Percentiles rank a stretch among this genome's conserved stretches.
These are phyloP conservation scores for Fusarium azukiicola DNA, from an alignment of 2,329 filamentous ascomycete genomes.

Conservation along the genomic window DNA sequence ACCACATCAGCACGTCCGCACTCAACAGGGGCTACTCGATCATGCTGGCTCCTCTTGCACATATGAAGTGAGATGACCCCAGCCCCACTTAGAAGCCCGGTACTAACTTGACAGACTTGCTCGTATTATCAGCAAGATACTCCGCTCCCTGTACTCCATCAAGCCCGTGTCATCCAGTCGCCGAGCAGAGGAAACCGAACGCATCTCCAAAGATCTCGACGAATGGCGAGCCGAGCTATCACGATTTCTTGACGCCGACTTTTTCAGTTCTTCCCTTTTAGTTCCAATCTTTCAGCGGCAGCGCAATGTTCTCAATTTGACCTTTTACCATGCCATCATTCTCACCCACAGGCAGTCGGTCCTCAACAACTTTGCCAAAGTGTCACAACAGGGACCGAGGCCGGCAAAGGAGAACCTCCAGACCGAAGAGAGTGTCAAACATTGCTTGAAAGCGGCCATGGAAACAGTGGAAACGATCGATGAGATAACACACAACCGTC, in stretches of 20 bases:
- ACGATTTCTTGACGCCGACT: slow-evolving; percentile 64
- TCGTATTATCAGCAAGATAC: slow-evolving; percentile 60
- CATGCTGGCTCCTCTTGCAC: slow-evolving; percentile 62
- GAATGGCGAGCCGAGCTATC: slow-evolving; percentile 61
- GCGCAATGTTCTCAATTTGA: slow-evolving; percentile 65
- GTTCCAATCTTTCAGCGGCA: slow-evolving; percentile 66
- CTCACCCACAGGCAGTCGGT: slow-evolving; percentile 64
- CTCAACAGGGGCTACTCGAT: slow-evolving; percentile 42
- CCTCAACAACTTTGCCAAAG: slow-evolving; percentile 58
- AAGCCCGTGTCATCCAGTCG: slow-evolving; percentile 55
- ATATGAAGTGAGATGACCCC: slow-evolving; percentile 56
- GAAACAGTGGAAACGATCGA: slow-evolving; percentile 48
- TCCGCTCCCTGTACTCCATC: slow-evolving; percentile 62
- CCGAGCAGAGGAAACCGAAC: slow-evolving; percentile 53
- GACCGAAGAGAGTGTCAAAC: slow-evolving; percentile 45
- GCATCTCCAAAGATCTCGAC: slow-evolving; percentile 56
- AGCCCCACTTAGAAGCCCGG: rapidly evolving
- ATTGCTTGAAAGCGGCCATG: slow-evolving; percentile 49
- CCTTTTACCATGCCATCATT: slow-evolving; percentile 67
- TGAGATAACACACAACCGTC: slow-evolving; percentile 48
- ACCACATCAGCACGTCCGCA: slow-evolving; percentile 39
- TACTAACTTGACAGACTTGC: slow-evolving; percentile 52
- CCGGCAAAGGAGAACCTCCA: slow-evolving; percentile 25
- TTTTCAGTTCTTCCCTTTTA: slow-evolving; percentile 58
- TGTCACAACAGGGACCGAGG: slow-evolving; percentile 32